Conservation (phyloP, 2,329 filamentous ascomycete genomes). For the Pyrenophora seminiperda region DNA sequence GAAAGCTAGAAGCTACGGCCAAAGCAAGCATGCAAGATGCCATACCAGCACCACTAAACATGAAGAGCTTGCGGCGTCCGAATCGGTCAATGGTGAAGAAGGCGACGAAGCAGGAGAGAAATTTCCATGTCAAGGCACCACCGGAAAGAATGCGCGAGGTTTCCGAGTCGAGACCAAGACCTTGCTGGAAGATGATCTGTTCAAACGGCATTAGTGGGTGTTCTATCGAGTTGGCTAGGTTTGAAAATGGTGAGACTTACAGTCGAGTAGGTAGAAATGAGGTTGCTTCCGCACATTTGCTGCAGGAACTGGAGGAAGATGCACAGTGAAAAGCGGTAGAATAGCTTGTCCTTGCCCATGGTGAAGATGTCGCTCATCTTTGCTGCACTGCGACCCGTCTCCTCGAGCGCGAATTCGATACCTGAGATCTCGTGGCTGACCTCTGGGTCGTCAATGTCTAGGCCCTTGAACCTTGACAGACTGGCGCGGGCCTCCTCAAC, state of each 20-base stretch:
- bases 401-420: slow-evolving; percentile 56
- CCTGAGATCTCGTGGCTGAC: slow-evolving; percentile 69
- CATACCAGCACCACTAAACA: slow-evolving; percentile 60
- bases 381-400: slow-evolving; percentile 62
- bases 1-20: slow-evolving; percentile 58
- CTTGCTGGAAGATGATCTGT: slow-evolving; percentile 52
- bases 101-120: slow-evolving; percentile 63
- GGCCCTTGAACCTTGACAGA: slow-evolving; percentile 50
- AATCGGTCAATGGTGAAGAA: slow-evolving; percentile 75
- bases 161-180: slow-evolving; percentile 51
- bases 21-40: slow-evolving; percentile 60
- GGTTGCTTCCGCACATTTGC: slow-evolving; percentile 58
- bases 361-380: slow-evolving; percentile 62
- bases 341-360: slow-evolving; percentile 67
- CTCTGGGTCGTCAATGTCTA: slow-evolving; percentile 52
- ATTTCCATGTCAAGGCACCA: slow-evolving; percentile 62
- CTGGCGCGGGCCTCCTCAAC: slow-evolving; percentile 65
- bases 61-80: slow-evolving; percentile 64
- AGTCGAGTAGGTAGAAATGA: slow-evolving; percentile 57
- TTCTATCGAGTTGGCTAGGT: slow-evolving; percentile 36
- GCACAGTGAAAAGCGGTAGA: slow-evolving; percentile 61
- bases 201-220: not conserved
- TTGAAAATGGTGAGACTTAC: slow-evolving; percentile 52
- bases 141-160: slow-evolving; percentile 67
- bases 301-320: slow-evolving; percentile 58